A percentile compares a stretch with the other conserved stretches of the same genome.
Conservation (phyloP, 441 rosid species). For the Brassica hybrid region DNA sequence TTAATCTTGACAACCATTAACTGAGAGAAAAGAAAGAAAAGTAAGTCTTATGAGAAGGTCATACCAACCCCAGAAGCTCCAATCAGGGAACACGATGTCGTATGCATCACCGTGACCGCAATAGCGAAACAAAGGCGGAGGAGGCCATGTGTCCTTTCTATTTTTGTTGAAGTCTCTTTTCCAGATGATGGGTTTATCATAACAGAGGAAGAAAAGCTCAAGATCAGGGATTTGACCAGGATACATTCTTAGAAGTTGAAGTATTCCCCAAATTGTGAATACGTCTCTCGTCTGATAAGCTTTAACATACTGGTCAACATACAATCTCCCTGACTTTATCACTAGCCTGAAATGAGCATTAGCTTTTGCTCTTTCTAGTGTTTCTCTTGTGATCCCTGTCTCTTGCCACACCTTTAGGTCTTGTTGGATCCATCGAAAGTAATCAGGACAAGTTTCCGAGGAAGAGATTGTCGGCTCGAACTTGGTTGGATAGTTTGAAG, state of each 20-base stretch:
- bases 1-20: not conserved
- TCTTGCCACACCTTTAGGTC: conserved; percentile 59
- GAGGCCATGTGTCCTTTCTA: conserved; percentile 40
- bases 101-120: conserved; percentile 47
- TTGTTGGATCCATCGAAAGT: conserved; percentile 68
- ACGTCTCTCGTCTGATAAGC: conserved; percentile 57
- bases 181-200: conserved; percentile 49
- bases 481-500: conserved; percentile 36
- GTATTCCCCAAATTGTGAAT: conserved; percentile 66
- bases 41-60: not conserved
- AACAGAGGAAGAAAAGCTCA: conserved; percentile 59
- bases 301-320: conserved; percentile 50
- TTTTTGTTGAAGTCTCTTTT: conserved; percentile 28
- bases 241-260: conserved; percentile 65
- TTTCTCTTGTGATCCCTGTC: conserved; percentile 58
- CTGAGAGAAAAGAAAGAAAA: not conserved
- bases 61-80: conserved; percentile 78
- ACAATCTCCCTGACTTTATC: conserved; percentile 52
- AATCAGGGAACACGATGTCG: conserved; percentile 62
- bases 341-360: conserved; percentile 57
- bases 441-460: conserved; percentile 51
- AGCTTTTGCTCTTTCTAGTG: conserved; percentile 47
- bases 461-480: conserved; percentile 25
- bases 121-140: conserved; percentile 64
- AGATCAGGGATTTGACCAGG: conserved; percentile 66